Evolutionary conservation across 495 filamentous ascomycete genomes (phyloP), one percentile per base, ranked within the genome.

Genomic region (Melanomma pulvis-pyrius): DNA sequence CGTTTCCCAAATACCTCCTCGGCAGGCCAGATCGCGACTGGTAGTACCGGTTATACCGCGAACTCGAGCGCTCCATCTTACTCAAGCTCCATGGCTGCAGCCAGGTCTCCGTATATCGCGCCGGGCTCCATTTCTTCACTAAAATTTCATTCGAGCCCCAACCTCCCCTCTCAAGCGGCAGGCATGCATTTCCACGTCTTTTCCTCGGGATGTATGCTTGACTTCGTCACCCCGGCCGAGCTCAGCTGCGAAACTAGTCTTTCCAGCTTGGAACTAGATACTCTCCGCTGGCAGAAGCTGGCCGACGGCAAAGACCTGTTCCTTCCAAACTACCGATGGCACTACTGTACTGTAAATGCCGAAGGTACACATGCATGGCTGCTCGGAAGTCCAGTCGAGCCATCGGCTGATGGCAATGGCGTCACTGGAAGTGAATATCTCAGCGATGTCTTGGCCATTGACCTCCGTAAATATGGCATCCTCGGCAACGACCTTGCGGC

Each of bases 331-430:
- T 98, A 92, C 74, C 86, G 92, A 53, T 98, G 96, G 96, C 93
- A 97, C 75, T 98, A 98, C 74, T 97, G 94, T 74, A 92, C 91
- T 0, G 87, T 96, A 76, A 92, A 97, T 74, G 86, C 94, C 66
- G 88, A 92, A 59, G 92, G 92, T 0, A 97, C 94, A 1, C 96
- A 96, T 70, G 93, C 92, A 11, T 98, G 96, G 92, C 79, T 98
- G 8, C 82, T 98, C n/a, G 94, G 94, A 22, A 96, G 92, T 73
- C 88, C 88, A 9, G 90, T 88, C 3, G 92, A 97, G 62, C 59
- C 79, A 26, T 73, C 79, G n/a, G 82, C 76, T n/a, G 75, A 76
- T 66, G 75, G 68, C 21, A 74, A 75, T 49, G 80, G 78, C 19
- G 80, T 78, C 47, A 82, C 86, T 39, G 81, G 89, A 29, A 92